Base-by-base conservation (phyloP, 495 filamentous ascomycete genomes). In the Hamigera avellanea region DNA sequence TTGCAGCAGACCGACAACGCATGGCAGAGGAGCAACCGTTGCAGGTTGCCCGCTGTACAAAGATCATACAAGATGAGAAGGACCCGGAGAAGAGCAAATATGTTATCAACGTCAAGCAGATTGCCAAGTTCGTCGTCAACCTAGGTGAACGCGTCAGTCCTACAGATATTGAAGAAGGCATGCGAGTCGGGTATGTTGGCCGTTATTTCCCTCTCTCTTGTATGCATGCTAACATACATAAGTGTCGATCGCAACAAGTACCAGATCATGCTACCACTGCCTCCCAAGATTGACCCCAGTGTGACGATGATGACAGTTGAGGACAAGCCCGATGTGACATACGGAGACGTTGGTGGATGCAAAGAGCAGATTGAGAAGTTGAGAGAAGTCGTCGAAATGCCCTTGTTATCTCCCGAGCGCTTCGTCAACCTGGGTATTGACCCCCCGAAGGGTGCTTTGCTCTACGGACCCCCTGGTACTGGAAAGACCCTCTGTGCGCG, bases 301-400 rank as follows among this genome's bases (percentile, higher is more conserved):
- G 91, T 98, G 46, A 98, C 91, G 34, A 98, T 98, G 91, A 98
- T 98, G 91, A 95, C 91, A 12, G 91, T 98, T 36, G 91, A 98
- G 67, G 91, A 98, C 61, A 98, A 98, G 71, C 91, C 91, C 10
- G 91, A 98, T 60, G 91, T 98, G 35, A 98, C 91, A 43, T 98
- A 98, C 54, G 89, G 91, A 43, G 91, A 98, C 65, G 93, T 98
- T 13, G 91, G 91, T 51, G 91, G 91, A 40, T 95, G 89, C 75
- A 98, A 98, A 64, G 91, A 98, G 57, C 91, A 98, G 56, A 94
- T 98, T 26, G 91, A 98, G 71, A 98, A 98, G 67, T 76, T 98
- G 47, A 75, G 91, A 57, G 91, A 98, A 63, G 91, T 98, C 14
- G 91, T 98, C 23, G 91, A 98, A 66, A 94, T 96, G 81, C 91